These are phyloP conservation scores for Chlorella variabilis DNA, from an alignment of 163 green algal species.

Conservation along the genomic window DNA sequence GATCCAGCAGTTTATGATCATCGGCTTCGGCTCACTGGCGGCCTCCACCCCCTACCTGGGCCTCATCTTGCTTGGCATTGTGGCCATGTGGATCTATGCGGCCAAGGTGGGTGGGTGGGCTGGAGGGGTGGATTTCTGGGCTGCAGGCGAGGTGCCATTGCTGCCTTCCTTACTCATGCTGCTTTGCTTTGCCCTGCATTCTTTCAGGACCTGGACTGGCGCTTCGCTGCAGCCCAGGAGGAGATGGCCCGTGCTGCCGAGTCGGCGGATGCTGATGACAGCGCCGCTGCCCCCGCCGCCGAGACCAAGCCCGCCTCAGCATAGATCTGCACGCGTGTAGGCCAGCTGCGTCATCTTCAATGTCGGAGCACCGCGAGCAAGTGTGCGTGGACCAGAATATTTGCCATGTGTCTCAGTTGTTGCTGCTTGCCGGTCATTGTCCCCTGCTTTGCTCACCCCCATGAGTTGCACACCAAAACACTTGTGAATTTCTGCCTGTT, in stretches of 20 bases:
- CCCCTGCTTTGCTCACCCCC: no score
- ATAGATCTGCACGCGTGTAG: no score
- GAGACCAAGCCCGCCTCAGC: slow-evolving; percentile 17
- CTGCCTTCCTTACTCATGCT: neutral
- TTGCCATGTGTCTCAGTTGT: no score
- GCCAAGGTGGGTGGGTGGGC: slow-evolving; percentile 48
- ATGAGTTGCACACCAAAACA: no score
- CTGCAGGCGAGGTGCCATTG: no score
- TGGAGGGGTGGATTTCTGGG: neutral
- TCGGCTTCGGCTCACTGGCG: slow-evolving; percentile 96
- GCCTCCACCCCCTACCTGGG: slow-evolving; percentile 98
- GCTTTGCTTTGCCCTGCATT: neutral
- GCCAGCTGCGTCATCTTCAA: no score
- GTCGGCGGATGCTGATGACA: neutral
- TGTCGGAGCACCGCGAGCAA: no score
- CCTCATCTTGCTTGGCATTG: slow-evolving; percentile 92
- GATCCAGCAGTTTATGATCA: slow-evolving; percentile 98
- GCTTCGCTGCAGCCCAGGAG: slow-evolving; percentile 41
- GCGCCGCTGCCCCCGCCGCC: neutral
- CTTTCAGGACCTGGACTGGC: slow-evolving; percentile 39
- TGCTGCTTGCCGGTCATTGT: no score
- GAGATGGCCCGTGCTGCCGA: slow-evolving; percentile 4
- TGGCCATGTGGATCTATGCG: slow-evolving; percentile 91
- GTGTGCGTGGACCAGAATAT: no score
- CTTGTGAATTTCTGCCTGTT: no score